Evolutionary conservation across 352 stramenopile genomes (phyloP).

Genomic region (Phytophthora sp.): DNA sequence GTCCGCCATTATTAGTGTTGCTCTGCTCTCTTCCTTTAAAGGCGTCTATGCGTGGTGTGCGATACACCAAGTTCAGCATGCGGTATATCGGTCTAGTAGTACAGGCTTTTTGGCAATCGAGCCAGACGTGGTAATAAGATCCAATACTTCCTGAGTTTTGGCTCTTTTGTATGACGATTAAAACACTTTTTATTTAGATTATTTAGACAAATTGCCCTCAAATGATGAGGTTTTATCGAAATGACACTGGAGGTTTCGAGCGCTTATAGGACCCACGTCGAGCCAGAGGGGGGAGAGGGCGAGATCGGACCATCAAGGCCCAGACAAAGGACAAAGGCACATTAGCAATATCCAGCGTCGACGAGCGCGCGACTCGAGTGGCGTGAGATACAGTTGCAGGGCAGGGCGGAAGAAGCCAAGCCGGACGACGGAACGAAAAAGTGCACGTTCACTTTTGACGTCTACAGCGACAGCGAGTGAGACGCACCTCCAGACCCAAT

Average conservation of each 20-base stretch:
- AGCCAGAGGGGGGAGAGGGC: constrained; percentile 28
- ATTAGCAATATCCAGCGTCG: constrained; percentile 28
- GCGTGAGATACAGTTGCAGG: constrained; percentile 14
- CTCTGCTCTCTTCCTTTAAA: neutral
- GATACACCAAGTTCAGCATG: constrained; percentile 12
- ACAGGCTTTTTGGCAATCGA: constrained; percentile 17
- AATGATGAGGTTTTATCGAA: neutral
- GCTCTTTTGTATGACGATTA: neutral
- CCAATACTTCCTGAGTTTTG: neutral
- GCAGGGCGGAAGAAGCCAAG: constrained; percentile 36
- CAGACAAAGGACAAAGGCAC: constrained; percentile 10
- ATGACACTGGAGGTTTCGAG: neutral
- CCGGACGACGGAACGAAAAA: constrained; percentile 33
- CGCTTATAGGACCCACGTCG: constrained; percentile 8
- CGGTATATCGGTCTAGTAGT: neutral
- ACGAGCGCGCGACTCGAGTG: constrained; percentile 19
- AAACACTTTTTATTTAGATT: neutral
- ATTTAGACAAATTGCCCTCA: neutral
- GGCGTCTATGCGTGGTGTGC: constrained; percentile 6
- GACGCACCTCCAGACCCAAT: constrained; percentile 11
- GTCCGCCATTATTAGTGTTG: constrained; percentile 26
- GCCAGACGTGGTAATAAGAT: constrained; percentile 2
- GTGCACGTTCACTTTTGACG: constrained; percentile 16
- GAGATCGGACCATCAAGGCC: constrained; percentile 26
- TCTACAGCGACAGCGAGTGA: constrained; percentile 10